Percentiles rank a stretch among this genome's conserved stretches.
phyloP scores from a whole-genome alignment of 2,329 filamentous ascomycete genomes.

The Elsinoe perseae region DNA sequence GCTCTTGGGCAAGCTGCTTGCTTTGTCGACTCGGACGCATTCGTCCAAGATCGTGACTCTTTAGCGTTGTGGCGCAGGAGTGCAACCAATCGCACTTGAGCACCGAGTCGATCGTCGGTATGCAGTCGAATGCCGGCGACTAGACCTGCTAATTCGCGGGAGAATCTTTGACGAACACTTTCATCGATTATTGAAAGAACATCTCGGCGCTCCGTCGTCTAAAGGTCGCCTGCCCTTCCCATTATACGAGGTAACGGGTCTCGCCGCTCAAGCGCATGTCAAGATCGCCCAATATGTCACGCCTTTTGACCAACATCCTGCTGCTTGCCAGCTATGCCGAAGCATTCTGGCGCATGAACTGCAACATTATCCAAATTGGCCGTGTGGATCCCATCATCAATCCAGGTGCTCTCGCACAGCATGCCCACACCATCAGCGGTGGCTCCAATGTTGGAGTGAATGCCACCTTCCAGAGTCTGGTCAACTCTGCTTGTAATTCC shows the following conservation, averaged over 20 bases:
- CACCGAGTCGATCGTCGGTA: not conserved
- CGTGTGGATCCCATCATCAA: constrained; percentile 32
- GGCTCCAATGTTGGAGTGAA: constrained; percentile 27
- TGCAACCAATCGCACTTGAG: not conserved
- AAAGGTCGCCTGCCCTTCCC: not conserved
- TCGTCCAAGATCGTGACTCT: not conserved
- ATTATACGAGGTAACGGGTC: not conserved
- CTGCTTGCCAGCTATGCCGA: constrained; percentile 20
- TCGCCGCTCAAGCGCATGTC: not conserved
- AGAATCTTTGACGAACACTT: not conserved
- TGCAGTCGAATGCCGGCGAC: not conserved
- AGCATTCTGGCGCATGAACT: constrained; percentile 33
- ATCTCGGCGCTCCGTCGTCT: not conserved
- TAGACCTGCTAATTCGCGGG: not conserved
- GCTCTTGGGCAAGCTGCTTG: not conserved
- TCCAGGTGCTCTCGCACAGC: constrained; percentile 27
- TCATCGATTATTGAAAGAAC: not conserved
- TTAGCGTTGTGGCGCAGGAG: not conserved
- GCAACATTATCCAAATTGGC: constrained; percentile 29
- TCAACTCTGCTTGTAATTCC: constrained; percentile 22
- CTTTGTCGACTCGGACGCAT: not conserved
- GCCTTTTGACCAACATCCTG: constrained; percentile 2
- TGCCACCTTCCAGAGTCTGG: constrained; percentile 20
- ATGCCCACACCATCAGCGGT: constrained; percentile 30
- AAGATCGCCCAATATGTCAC: constrained; percentile 13